A percentile compares a stretch with the other conserved stretches of the same genome.
Conservation (phyloP, 768 basidiomycete genomes). For the Russula griseocarnosa region DNA sequence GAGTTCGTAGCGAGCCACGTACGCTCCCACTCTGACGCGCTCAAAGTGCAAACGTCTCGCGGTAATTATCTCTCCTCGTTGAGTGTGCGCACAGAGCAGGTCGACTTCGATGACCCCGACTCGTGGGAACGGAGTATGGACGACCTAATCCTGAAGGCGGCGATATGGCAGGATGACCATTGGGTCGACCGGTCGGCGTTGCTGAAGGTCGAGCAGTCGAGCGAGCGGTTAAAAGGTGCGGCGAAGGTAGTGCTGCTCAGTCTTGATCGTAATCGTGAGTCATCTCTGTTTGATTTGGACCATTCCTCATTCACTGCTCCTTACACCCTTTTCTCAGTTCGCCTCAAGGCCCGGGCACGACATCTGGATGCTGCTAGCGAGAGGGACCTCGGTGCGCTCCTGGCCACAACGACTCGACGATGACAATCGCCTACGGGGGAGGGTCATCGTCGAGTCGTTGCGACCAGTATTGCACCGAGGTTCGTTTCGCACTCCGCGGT, state of each 20-base stretch:
- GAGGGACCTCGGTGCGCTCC: constrained; percentile 72
- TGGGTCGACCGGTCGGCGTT: constrained; percentile 82
- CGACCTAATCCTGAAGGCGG: constrained; percentile 88
- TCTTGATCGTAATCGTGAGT: constrained; percentile 85
- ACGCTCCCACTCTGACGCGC: constrained; percentile 64
- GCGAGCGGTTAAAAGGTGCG: constrained; percentile 43
- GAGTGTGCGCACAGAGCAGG: constrained; percentile 75
- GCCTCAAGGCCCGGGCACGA: constrained; percentile 83
- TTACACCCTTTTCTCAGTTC: constrained; percentile 47
- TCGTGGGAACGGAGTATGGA: constrained; percentile 79
- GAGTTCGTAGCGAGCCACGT: constrained; percentile 71
- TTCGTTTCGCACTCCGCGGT: neutral
- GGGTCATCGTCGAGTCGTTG: neutral
- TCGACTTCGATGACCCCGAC: constrained; percentile 56
- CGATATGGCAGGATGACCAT: constrained; percentile 90
- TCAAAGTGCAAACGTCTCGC: constrained; percentile 93
- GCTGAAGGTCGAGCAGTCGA: constrained; percentile 40
- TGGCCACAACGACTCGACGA: constrained; percentile 40
- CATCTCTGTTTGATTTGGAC: too few species aligned
- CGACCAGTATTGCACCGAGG: neutral
- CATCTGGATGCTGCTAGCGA: constrained; percentile 83
- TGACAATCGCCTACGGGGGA: neutral
- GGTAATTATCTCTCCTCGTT: constrained; percentile 90
- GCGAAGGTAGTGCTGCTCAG: constrained; percentile 87
- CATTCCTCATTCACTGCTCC: too few species aligned